Percentiles rank a stretch among this genome's conserved stretches.
phyloP scores from a whole-genome alignment of 1,139 yeast species.

The Lodderomyces pseudojiufengensis region DNA sequence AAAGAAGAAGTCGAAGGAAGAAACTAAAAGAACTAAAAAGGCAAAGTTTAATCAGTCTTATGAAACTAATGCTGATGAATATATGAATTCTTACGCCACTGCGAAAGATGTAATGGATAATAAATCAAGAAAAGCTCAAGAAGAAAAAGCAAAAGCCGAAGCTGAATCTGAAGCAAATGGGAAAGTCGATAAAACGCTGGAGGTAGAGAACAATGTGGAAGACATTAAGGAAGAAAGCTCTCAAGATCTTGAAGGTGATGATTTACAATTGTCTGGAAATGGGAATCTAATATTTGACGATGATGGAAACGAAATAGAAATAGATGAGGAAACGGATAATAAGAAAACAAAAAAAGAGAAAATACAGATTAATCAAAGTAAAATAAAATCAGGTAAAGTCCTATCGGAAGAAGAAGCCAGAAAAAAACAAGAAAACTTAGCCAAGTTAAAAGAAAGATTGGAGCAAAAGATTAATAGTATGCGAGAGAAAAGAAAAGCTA shows the following conservation, averaged over 20 bases:
- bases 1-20: constrained; percentile 70
- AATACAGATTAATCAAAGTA: no score
- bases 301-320: constrained; percentile 61
- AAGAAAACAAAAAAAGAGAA: constrained; percentile 24
- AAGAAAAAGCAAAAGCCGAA: constrained; percentile 14
- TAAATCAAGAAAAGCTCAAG: constrained; percentile 54
- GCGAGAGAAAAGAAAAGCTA: constrained; percentile 85
- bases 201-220: constrained; percentile 16
- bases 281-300: constrained; percentile 64
- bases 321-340: constrained; percentile 11
- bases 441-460: constrained; percentile 65
- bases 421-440: constrained; percentile 53
- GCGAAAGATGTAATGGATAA: constrained; percentile 67
- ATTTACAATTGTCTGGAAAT: constrained; percentile 12
- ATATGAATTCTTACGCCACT: constrained; percentile 39
- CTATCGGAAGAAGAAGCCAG: constrained; percentile 45
- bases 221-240: constrained; percentile 7
- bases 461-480: constrained; percentile 66
- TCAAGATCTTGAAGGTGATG: constrained; percentile 10
- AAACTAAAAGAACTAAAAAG: constrained; percentile 56
- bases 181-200: constrained; percentile 11
- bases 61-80: constrained; percentile 42
- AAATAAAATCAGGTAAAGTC: constrained; percentile 6
- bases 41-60: constrained; percentile 74
- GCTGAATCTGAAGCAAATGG: background rate